Evolutionary conservation across 495 filamentous ascomycete genomes (phyloP).

Genomic region (Aspergillus kassunensis): DNA sequence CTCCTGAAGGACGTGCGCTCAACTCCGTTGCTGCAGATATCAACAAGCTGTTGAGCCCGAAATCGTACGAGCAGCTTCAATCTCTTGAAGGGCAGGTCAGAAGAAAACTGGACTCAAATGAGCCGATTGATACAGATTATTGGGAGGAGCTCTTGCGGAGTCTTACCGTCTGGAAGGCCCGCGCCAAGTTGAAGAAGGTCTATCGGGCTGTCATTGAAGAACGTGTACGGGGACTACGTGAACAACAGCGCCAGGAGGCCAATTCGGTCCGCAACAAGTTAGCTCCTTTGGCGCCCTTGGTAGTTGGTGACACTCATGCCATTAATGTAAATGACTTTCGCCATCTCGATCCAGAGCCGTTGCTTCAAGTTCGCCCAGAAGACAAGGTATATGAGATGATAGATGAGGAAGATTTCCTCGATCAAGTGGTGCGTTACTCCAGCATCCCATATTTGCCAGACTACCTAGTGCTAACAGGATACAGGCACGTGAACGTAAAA

Average conservation of each 20-base stretch:
- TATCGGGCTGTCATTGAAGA: conserved; percentile 74
- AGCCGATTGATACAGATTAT: conserved; percentile 94
- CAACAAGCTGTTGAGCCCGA: conserved; percentile 78
- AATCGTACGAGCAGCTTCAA: conserved; percentile 82
- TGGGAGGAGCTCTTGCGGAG: conserved; percentile 91
- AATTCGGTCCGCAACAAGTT: conserved; percentile 55
- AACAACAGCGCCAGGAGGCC: conserved; percentile 70
- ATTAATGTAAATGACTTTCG: conserved; percentile 23
- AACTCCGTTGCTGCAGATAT: conserved; percentile 83
- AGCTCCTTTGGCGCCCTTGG: conserved; percentile 36
- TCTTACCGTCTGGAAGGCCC: conserved; percentile 84
- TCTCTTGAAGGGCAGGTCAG: conserved; percentile 79
- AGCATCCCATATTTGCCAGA: not conserved
- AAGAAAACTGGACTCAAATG: conserved; percentile 77
- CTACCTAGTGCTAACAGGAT: conserved; percentile 3
- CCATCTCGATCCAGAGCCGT: conserved; percentile 65
- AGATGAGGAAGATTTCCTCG: conserved; percentile 59
- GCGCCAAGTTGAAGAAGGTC: conserved; percentile 76
- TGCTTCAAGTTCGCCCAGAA: conserved; percentile 63
- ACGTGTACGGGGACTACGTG: conserved; percentile 61
- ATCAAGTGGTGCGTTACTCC: conserved; percentile 48
- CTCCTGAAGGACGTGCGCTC: conserved; percentile 67
- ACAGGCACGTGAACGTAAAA: conserved; percentile 58
- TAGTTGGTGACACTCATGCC: conserved; percentile 5
- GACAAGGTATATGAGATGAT: conserved; percentile 61